Evolutionary conservation across 768 basidiomycete species (phyloP), one percentile per base, ranked within the genome.

Genomic region (Plicaturopsis crispa): DNA sequence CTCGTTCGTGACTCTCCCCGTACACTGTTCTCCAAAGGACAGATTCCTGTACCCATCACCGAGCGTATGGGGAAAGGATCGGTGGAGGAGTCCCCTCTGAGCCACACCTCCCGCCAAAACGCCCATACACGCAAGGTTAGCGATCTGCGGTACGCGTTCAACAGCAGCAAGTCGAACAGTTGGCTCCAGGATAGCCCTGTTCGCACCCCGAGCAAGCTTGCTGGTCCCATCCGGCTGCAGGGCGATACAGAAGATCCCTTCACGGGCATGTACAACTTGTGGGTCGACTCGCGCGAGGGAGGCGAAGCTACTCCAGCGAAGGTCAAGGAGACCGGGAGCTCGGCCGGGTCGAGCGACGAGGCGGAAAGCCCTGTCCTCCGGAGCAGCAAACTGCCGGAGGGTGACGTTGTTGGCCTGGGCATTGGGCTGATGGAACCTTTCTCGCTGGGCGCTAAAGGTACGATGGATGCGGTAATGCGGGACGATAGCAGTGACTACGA

Each of bases 361-460:
- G 38, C 35, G 7, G 76, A 75, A 42, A 81, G 79, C 42, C 80
- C 80, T 19, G 71, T 81, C 13, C 52, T 75, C 31, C 60, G 72
- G 40, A 68, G 26, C 31, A 28, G 56, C 41, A 53, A 56, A 12
- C 44, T 59, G 17, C 53, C 67, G 11, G 49, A 63, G 14, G 59
- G 57, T 4, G 55, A 49, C 19, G 50, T 59, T 31, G 57, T 64
- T 21, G 69, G 71, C 14, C 61, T 60, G 23, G 59, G 59, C 26
- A 59, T 60, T 44, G 59, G 61, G 6, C 59, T 80, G 28, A 60
- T 80, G 48, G 75, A 70, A 37, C 72, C 78, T 10, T 79, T 80
- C 46, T 59, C 59, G 21, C 57, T 74, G 34, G 62, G 70, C 24
- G 61, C 63, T 21, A 65, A 60, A 33, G 56, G 64, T 16, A 21